Evolutionary conservation across 257 asterid species (phyloP).

Genomic region (Anisodus tanguticus): DNA sequence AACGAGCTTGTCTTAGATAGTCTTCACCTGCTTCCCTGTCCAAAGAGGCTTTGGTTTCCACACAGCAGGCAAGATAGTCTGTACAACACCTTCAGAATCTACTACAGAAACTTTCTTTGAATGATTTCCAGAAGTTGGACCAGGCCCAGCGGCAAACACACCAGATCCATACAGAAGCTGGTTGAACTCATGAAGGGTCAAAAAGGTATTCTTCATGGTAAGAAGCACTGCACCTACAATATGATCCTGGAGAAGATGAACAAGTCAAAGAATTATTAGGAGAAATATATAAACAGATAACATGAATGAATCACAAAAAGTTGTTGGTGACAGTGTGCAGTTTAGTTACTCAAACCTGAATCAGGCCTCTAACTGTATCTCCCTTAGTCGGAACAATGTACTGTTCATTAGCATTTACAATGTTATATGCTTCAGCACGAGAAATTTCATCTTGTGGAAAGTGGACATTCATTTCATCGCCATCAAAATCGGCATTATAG

Average conservation of each 20-base stretch:
- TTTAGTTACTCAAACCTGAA: constrained; percentile 71
- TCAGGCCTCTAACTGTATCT: constrained; percentile 95
- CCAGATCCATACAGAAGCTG: constrained; percentile 96
- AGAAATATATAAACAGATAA: constrained; percentile 14
- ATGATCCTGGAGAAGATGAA: constrained; percentile 70
- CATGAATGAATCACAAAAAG: constrained; percentile 14
- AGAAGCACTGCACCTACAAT: constrained; percentile 89
- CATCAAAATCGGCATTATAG: constrained; percentile 98
- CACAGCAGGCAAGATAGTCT: constrained; percentile 71
- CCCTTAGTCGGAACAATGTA: constrained; percentile 98
- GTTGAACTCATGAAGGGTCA: constrained; percentile 74
- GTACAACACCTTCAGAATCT: constrained; percentile 65
- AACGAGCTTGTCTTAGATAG: constrained; percentile 11
- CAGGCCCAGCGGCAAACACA: constrained; percentile 53
- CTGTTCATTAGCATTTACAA: constrained; percentile 96
- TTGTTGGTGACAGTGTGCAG: constrained; percentile 16
- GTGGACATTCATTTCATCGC: constrained; percentile 99
- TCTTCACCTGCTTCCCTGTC: constrained; percentile 97
- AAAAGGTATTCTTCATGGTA: constrained; percentile 85
- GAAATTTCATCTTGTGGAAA: constrained; percentile 99
- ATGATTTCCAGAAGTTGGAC: constrained; percentile 48
- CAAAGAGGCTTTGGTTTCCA: constrained; percentile 98
- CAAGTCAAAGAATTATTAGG: constrained; percentile 27
- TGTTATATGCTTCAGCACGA: constrained; percentile 98
- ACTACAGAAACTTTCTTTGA: constrained; percentile 57